Percentiles rank a stretch among this genome's conserved stretches.
These are phyloP conservation scores for Xerocomellus intermedius DNA, from an alignment of 768 basidiomycete species.

Conservation along the genomic window DNA sequence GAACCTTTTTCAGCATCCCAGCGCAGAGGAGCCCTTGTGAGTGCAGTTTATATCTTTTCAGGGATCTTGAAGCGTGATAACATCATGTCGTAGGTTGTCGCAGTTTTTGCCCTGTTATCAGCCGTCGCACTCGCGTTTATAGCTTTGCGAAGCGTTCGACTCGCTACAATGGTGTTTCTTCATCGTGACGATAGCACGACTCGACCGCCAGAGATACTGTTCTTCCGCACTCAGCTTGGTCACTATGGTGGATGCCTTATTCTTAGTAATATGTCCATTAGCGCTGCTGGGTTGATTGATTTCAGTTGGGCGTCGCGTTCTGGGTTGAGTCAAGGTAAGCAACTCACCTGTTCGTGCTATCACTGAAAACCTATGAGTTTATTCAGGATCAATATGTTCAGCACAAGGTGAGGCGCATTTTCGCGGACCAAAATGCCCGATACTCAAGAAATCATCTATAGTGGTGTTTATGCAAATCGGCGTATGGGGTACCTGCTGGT, in stretches of 20 bases:
- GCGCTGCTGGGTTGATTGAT: constrained; percentile 52
- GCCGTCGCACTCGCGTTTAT: constrained; percentile 52
- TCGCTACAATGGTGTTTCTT: constrained; percentile 39
- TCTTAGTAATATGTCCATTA: constrained; percentile 53
- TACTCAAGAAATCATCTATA: constrained; percentile 23
- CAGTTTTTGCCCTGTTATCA: constrained; percentile 54
- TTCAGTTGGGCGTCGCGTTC: constrained; percentile 46
- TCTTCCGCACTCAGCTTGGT: constrained; percentile 72
- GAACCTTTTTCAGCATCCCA: constrained; percentile 14
- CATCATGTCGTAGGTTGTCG: constrained; percentile 36
- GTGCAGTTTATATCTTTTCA: constrained; percentile 2
- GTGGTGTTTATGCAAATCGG: constrained; percentile 61
- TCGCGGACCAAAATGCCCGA: background rate
- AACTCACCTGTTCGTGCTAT: background rate
- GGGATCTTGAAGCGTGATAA: background rate
- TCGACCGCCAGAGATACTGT: constrained; percentile 47
- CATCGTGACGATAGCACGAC: constrained; percentile 26
- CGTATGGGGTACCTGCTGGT: constrained; percentile 60
- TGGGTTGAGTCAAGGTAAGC: constrained; percentile 50
- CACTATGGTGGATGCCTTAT: constrained; percentile 65
- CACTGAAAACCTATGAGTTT: constrained; percentile 1
- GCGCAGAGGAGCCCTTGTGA: constrained; percentile 20
- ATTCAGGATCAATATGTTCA: constrained; percentile 48
- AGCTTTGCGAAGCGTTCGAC: constrained; percentile 45
- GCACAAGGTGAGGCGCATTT: constrained; percentile 50